phyloP scores from a whole-genome alignment of 2,329 filamentous ascomycete genomes.

The Sclerotinia nivalis region DNA sequence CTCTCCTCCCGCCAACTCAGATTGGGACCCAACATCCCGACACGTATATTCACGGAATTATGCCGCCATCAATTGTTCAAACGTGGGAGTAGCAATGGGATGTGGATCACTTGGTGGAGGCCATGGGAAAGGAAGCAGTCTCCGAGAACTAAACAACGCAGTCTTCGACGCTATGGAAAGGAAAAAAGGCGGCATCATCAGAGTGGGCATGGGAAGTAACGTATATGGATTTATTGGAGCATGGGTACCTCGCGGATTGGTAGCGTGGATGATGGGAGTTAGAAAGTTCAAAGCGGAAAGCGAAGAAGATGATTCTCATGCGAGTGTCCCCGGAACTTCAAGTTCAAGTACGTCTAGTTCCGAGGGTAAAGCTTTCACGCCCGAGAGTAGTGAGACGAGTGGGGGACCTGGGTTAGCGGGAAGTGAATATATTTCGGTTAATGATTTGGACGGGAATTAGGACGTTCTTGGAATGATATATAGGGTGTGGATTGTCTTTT shows the following conservation, averaged over 20 bases:
- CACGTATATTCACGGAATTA: slow-evolving; percentile 65
- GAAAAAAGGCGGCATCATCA: slow-evolving; percentile 57
- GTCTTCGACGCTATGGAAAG: slow-evolving; percentile 84
- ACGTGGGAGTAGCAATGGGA: slow-evolving; percentile 16
- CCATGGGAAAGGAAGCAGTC: slow-evolving; percentile 52
- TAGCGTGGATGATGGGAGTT: slow-evolving; percentile 94
- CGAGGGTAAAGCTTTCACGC: slow-evolving; percentile 27
- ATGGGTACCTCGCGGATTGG: slow-evolving; percentile 73
- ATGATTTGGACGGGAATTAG: slow-evolving; percentile 6
- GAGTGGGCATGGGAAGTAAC: slow-evolving; percentile 80
- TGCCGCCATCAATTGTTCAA: slow-evolving; percentile 51
- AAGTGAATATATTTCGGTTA: slow-evolving; percentile 38
- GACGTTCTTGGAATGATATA: background rate
- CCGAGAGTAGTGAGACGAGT: slow-evolving; percentile 25
- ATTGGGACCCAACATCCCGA: slow-evolving; percentile 62
- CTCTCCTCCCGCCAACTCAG: slow-evolving; percentile 2
- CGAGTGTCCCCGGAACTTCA: background rate
- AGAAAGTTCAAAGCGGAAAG: slow-evolving; percentile 49
- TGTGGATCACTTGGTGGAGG: slow-evolving; percentile 49
- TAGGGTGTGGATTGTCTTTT: background rate
- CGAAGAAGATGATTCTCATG: slow-evolving; percentile 8
- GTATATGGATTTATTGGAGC: slow-evolving; percentile 84
- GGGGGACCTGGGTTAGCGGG: slow-evolving; percentile 29
- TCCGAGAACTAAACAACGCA: slow-evolving; percentile 79
- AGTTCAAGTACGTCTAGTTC: slow-evolving; percentile 19